Evolutionary conservation across 805 yeast genomes (phyloP).

Genomic region (Lachancea meyersii): DNA sequence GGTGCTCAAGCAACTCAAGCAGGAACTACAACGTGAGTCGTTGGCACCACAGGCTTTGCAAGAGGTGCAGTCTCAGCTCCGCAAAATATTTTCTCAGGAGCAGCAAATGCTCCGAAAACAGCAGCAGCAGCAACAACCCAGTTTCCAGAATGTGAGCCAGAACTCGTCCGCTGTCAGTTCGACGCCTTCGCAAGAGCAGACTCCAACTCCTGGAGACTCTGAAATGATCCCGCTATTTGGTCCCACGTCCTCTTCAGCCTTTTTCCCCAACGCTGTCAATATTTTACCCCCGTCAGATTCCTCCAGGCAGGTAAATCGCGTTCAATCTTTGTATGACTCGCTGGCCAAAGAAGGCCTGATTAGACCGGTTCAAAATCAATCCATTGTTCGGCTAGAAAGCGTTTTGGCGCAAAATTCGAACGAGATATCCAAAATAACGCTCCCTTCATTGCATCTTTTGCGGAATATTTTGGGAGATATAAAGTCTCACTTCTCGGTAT

Average conservation of each 20-base stretch:
- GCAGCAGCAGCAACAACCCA: conserved; percentile 24
- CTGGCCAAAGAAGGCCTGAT: conserved; percentile 18
- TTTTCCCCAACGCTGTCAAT: conserved; percentile 8
- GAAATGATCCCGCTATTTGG: conserved; percentile 6
- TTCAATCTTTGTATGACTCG: conserved; percentile 5
- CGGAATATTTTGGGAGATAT: conserved; percentile 26
- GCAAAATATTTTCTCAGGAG: conserved; percentile 36
- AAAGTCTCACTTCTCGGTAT: conserved; percentile 29
- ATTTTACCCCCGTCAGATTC: conserved; percentile 7
- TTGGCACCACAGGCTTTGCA: conserved; percentile 29
- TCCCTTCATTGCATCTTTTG: conserved; percentile 23
- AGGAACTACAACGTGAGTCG: conserved; percentile 32
- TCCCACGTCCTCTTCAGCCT: conserved; percentile 6
- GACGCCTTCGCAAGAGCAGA: conserved; percentile 15
- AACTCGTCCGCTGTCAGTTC: conserved; percentile 15
- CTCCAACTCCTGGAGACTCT: conserved; percentile 6
- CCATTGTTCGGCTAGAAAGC: conserved; percentile 25
- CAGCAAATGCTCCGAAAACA: conserved; percentile 30
- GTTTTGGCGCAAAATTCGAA: conserved; percentile 14
- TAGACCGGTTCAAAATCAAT: conserved; percentile 24
- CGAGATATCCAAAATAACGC: conserved; percentile 9
- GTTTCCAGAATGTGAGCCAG: conserved; percentile 23
- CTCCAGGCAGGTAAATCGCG: conserved; percentile 1
- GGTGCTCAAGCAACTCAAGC: conserved; percentile 34
- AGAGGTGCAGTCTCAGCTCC: conserved; percentile 36